These are phyloP conservation scores for Apiospora malaysiana DNA, from an alignment of 2,329 filamentous ascomycete genomes.

Conservation along the genomic window DNA sequence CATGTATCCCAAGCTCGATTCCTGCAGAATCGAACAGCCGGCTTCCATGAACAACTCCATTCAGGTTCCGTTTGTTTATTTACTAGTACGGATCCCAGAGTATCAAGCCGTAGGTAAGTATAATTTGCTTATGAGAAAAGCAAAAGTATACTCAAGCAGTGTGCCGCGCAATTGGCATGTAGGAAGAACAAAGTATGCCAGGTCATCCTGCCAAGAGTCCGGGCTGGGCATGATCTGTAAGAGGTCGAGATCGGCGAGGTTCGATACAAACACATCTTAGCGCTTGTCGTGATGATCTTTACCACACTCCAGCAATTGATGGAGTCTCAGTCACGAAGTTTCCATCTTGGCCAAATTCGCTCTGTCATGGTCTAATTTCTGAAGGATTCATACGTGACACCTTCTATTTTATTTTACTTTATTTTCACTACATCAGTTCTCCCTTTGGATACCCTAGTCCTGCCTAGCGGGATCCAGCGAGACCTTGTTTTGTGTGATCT, in stretches of 20 bases:
- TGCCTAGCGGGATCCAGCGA: slow-evolving; percentile 25
- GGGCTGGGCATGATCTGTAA: background rate
- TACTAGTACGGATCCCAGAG: background rate
- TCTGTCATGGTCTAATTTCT: background rate
- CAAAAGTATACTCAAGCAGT: background rate
- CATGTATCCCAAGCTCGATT: background rate
- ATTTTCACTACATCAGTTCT: background rate
- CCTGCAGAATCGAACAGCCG: background rate
- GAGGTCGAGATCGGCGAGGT: no score
- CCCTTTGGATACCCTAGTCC: background rate
- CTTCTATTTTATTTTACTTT: background rate
- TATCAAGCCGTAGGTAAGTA: background rate
- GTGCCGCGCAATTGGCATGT: background rate
- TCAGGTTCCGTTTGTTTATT: background rate
- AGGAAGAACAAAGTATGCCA: background rate
- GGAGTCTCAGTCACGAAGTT: background rate
- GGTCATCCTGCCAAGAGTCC: background rate
- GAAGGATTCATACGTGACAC: background rate
- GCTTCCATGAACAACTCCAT: background rate
- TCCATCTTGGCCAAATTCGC: background rate
- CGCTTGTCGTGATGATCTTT: background rate
- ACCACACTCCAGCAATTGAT: background rate
- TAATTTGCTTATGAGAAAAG: background rate
- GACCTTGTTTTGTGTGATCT: slow-evolving; percentile 61
- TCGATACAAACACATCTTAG: background rate